Base-by-base conservation (phyloP, 2,329 filamentous ascomycete genomes). In the Phialophora macrospora region DNA sequence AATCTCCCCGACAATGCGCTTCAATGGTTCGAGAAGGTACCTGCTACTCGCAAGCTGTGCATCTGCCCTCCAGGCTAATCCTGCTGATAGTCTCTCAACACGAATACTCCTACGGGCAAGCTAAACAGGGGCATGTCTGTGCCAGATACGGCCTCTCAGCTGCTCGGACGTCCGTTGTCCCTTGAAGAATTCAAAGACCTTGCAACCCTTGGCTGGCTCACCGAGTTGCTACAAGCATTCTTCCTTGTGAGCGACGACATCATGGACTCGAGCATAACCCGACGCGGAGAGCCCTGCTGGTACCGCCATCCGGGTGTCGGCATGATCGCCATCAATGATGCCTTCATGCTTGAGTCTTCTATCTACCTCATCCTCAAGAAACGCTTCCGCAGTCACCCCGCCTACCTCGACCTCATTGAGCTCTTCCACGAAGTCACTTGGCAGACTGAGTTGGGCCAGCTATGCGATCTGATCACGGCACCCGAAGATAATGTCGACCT, bases 61-160 rank as follows among this genome's bases (percentile, higher is more conserved):
- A 22, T 28, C 9, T 44, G 26, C n/a, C 14, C 17, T n/a, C 11
- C 28, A n/a, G 34, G 44, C 49, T 68, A 61, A 49, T 49, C 49
- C 63, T 34, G 12, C 20, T 32, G 11, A 34, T 74, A 97, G 92
- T 90, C 86, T 68, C 85, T 98, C 74, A 86, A 93, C 76, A 85
- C 87, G 81, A 99, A 99, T 82, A 88, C 92, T 6, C 83, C 95
- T 61, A 95, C 95, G 73, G 95, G 95, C 77, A 99, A 99, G 85
- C 97, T 93, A 84, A 99, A 99, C 83, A 92, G 95, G 76, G 95
- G 95, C 81, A 96, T 99, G 87, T 98, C 93, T 55, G 94, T 98
- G 67, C 90, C 95, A 72, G 95, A 99, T 81, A 95, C 93, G 55
- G 88, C 89, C 71, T 90, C 92, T 71, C 83, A 95, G 74, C 88